Base-by-base conservation (phyloP, 345 rosid species). In the Populus tremula region DNA sequence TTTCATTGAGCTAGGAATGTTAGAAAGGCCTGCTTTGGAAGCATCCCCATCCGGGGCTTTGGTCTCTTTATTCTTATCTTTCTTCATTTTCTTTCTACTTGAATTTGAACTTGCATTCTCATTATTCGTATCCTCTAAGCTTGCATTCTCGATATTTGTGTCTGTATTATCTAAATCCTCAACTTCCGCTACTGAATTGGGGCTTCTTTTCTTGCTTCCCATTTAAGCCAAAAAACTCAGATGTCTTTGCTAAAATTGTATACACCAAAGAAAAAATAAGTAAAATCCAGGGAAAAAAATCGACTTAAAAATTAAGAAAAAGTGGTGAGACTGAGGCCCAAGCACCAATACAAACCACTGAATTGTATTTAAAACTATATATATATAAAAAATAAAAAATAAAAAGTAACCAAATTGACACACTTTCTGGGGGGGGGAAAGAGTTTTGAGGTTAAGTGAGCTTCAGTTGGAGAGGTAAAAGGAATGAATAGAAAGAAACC, bases 181-280 rank as follows among this genome's bases (percentile, higher is more conserved):
- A 72, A 45, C 79, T 63, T 81, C 81, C n/a, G 76, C 90, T 8
- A 82, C 75, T 33, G 84, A 71, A 8, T 82, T 62, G 66, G 70
- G 83, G 80, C 75, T 87, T 81, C 91, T 87, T 79, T 87, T 92
- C 86, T 88, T 92, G 75, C 79, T 84, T 25, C 84, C 93, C 95
- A 92, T 92, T 76, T 78, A 67, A 23, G 67, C 68, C 21, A 53
- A 70, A 71, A 76, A 72, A 21, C 9, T 29, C 76, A 47, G 64
- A n/a, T 66, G 4, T 35, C 33, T 35, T 41, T 6, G 38, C 36
- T 56, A 0, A 38, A 49, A 47, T 25, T 45, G 43, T 25, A 35
- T 27, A 38, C 63, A 21, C 41, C 25, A 56, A 38, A 23, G 13
- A 35, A 23, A 38, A 13, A 72, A 56, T 14, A 72, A 53, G 21